phyloP scores from a whole-genome alignment of 2,329 filamentous ascomycete species.

The Cladosporium sp. region DNA sequence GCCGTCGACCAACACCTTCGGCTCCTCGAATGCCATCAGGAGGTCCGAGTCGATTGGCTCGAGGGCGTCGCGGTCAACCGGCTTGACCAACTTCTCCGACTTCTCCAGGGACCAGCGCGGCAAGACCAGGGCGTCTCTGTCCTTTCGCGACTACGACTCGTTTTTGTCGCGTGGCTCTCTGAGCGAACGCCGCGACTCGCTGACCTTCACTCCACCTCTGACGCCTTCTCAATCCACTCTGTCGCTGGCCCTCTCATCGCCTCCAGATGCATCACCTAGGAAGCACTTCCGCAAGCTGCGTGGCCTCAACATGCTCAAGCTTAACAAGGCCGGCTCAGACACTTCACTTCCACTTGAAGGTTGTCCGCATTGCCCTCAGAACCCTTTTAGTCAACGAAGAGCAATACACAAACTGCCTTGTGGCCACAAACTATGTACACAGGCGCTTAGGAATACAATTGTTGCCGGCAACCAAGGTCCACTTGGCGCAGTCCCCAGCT shows the following conservation, averaged over 20 bases:
- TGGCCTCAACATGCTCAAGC: slow-evolving; percentile 34
- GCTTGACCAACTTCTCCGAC: slow-evolving; percentile 35
- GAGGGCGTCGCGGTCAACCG: slow-evolving; percentile 36
- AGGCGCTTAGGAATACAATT: slow-evolving; percentile 37
- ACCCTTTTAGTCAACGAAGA: slow-evolving; percentile 28
- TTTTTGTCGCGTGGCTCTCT: slow-evolving; percentile 32
- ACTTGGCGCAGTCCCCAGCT: slow-evolving; percentile 40
- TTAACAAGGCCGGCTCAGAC: slow-evolving; percentile 31
- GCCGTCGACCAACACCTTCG: slow-evolving; percentile 22
- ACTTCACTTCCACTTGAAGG: slow-evolving; percentile 25
- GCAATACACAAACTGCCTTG: slow-evolving; percentile 37
- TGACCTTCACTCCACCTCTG: slow-evolving; percentile 33
- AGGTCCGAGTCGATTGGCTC: slow-evolving; percentile 36
- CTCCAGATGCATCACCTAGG: slow-evolving; percentile 32
- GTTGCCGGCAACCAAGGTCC: slow-evolving; percentile 32
- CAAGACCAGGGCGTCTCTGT: slow-evolving; percentile 28
- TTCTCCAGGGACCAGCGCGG: slow-evolving; percentile 31
- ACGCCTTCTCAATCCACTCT: slow-evolving; percentile 35
- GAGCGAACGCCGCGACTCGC: slow-evolving; percentile 28
- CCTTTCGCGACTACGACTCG: slow-evolving; percentile 37
- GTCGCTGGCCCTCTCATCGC: slow-evolving; percentile 33
- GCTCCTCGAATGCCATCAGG: slow-evolving; percentile 23
- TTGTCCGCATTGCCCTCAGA: slow-evolving; percentile 37
- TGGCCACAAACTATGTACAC: slow-evolving; percentile 37
- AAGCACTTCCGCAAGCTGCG: slow-evolving; percentile 36